A percentile compares a stretch with the other conserved stretches of the same genome.
Evolutionary conservation across 75 land plant genomes (phyloP).

Genomic region (Ceratopteris richardii): DNA sequence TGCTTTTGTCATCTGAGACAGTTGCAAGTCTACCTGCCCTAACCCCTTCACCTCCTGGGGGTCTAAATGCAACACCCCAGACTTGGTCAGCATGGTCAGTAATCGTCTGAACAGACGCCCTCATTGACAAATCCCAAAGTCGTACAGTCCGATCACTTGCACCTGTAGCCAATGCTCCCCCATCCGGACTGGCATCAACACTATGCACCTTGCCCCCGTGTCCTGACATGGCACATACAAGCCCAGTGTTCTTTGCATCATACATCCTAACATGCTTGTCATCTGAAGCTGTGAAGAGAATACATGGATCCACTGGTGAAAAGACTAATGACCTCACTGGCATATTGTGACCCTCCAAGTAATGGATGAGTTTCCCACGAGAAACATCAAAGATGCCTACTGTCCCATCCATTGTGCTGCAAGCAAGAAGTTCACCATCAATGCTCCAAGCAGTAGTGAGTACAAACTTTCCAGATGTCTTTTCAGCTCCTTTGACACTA

Average conservation of each 20-base stretch:
- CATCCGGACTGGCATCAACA: conserved; percentile 88
- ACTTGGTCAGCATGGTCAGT: conserved; percentile 87
- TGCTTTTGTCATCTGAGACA: conserved; percentile 90
- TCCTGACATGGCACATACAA: conserved; percentile 80
- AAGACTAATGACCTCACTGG: conserved; percentile 86
- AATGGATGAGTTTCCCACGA: conserved; percentile 69
- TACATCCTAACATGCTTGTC: conserved; percentile 89
- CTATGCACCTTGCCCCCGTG: conserved; percentile 89
- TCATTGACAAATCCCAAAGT: conserved; percentile 88
- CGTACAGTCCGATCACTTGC: conserved; percentile 80
- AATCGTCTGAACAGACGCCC: conserved; percentile 77
- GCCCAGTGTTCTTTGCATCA: conserved; percentile 71
- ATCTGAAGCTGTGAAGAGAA: conserved; percentile 83
- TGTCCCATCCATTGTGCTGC: conserved; percentile 95
- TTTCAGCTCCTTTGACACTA: conserved; percentile 45
- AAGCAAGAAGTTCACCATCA: conserved; percentile 83
- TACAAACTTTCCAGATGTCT: conserved; percentile 71
- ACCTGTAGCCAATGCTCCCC: conserved; percentile 75
- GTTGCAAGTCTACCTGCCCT: conserved; percentile 77
- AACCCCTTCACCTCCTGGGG: conserved; percentile 45
- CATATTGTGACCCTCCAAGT: conserved; percentile 87
- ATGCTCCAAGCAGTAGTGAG: conserved; percentile 96
- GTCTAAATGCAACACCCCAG: conserved; percentile 94
- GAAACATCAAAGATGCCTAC: conserved; percentile 81
- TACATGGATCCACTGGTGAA: conserved; percentile 61